Base-by-base conservation (phyloP, 2,329 filamentous ascomycete species). In the Fusarium fujikuroi region DNA sequence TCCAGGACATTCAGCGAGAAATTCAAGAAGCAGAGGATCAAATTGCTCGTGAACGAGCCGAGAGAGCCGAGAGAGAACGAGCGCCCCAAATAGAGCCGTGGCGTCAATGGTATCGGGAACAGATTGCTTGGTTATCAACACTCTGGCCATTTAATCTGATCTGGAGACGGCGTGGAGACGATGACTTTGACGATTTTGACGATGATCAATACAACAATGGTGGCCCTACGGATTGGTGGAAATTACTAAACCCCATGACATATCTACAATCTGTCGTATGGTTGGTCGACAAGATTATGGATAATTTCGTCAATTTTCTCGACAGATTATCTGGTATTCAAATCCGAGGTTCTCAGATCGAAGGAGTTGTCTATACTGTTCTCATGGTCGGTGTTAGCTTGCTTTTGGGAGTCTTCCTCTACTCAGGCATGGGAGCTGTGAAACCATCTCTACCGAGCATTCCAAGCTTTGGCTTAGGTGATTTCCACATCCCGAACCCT, bases 201-300 rank as follows among this genome's bases (percentile, higher is more conserved):
- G 67, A 67, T 2, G 56, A 65, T 1, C 63, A 73, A 6, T 60
- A 52, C 14, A 47, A 69, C 21, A 25, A 69, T 19, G 71, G 63
- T 7, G 67, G 50, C 7, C 67, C 64, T 18, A 56, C 63, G 25
- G 63, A 77, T 39, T 79, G 78, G 73, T 74, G 75, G 69, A 74
- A 74, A 23, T 66, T 82, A 6, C 53, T 81, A 8, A 76, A 81
- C 34, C 81, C 81, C 1, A 71, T 76, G 62, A 81, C 79, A 9
- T 82, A 82, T 36, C 10, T 81, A 3, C 61, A 77, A 23, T 69
- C 73, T 8, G 18, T 79, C 21, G 66, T 63, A 21, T 80, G 78
- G 77, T 12, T 77, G 10, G 43, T 78, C 19, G 73, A 75, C 21
- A 53, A 46, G 21, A 53, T 70, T 28, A 72, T 77, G 60, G 72